These are phyloP conservation scores for Psilocybe tampanensis DNA, from an alignment of 768 basidiomycete genomes.

Conservation along the genomic window DNA sequence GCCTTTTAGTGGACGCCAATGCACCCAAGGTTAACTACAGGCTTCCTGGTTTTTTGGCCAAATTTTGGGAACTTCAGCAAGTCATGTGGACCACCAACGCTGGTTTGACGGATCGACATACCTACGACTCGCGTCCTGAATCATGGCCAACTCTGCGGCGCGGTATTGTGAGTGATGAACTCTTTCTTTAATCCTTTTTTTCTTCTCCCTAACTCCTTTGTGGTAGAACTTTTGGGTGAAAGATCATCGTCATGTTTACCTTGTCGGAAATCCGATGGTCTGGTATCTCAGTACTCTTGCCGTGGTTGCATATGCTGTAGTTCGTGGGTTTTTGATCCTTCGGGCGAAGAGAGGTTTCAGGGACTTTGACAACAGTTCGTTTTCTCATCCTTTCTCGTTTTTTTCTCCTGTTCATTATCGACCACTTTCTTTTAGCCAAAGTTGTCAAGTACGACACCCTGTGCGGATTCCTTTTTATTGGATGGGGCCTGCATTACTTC, in stretches of 20 bases:
- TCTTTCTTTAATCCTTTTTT: background rate
- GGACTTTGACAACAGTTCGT: conserved; percentile 91
- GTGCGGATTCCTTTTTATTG: conserved; percentile 89
- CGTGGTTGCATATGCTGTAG: conserved; percentile 63
- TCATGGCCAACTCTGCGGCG: conserved; percentile 90
- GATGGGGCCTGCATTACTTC: conserved; percentile 92
- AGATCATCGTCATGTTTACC: conserved; percentile 93
- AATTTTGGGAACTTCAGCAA: conserved; percentile 88
- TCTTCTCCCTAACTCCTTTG: conserved; percentile 6
- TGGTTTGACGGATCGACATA: conserved; percentile 92
- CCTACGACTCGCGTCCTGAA: conserved; percentile 91
- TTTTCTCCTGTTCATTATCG: background rate
- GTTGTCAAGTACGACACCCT: conserved; percentile 91
- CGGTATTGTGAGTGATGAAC: conserved; percentile 74
- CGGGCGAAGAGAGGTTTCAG: conserved; percentile 89
- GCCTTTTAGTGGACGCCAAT: conserved; percentile 59
- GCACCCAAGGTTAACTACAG: conserved; percentile 89
- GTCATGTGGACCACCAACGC: conserved; percentile 99
- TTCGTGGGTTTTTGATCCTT: conserved; percentile 81
- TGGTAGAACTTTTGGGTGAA: conserved; percentile 97
- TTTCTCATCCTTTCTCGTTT: background rate
- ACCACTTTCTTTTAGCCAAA: conserved; percentile 54
- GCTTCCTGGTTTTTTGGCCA: conserved; percentile 85
- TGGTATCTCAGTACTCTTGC: conserved; percentile 88
- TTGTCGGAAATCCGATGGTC: conserved; percentile 91